Conservation (phyloP, 768 basidiomycete species). For the Phylloporus arenicola region DNA sequence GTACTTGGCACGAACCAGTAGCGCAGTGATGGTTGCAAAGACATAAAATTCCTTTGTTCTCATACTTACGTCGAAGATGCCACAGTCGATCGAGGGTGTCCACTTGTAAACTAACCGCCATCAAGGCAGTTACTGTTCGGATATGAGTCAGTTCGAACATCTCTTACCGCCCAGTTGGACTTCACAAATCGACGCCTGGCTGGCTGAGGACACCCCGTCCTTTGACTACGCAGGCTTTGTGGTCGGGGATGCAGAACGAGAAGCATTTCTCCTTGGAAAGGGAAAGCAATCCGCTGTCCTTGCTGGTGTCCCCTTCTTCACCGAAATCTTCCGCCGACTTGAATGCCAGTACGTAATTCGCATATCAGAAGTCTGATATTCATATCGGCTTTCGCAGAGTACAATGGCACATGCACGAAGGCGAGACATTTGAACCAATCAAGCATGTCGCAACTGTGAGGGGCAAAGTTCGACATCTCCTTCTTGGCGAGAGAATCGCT, state of each 20-base stretch:
- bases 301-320: conserved; percentile 93
- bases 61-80: no score
- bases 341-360: conserved; percentile 76
- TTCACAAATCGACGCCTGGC: conserved; percentile 71
- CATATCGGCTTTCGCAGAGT: conserved; percentile 48
- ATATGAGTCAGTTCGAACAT: conserved; percentile 42
- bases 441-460: conserved; percentile 86
- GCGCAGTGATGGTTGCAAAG: no score
- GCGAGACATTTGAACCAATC: conserved; percentile 72
- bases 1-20: no score
- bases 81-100: no score
- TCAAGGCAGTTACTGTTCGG: neutral
- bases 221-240: conserved; percentile 97
- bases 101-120: neutral
- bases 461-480: conserved; percentile 81
- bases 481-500: conserved; percentile 89
- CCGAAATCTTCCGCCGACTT: conserved; percentile 84
- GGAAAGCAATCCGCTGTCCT: conserved; percentile 72
- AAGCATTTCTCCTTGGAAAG: conserved; percentile 89
- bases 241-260: conserved; percentile 82
- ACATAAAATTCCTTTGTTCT: no score
- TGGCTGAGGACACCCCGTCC: conserved; percentile 89
- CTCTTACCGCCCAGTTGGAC: conserved; percentile 95
- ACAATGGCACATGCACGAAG: conserved; percentile 90
- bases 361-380: neutral